These are phyloP conservation scores for Astragalus membranaceus DNA, from an alignment of 306 rosid genomes.

Conservation along the genomic window DNA sequence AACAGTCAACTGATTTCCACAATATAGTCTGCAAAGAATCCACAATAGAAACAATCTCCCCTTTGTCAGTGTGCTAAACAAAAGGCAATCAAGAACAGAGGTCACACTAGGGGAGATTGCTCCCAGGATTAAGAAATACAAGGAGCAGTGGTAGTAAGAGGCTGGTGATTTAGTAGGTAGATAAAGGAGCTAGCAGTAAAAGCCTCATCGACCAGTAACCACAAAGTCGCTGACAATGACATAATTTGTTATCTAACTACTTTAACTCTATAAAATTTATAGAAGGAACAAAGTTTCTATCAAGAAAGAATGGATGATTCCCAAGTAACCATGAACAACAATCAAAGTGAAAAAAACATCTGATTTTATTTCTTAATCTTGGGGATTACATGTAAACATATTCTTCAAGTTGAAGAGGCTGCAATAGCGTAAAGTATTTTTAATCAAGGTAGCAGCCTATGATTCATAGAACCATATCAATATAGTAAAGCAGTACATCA, in stretches of 20 bases:
- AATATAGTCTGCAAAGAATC: background rate
- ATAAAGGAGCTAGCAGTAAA: background rate
- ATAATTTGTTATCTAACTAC: background rate
- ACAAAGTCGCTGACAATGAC: background rate
- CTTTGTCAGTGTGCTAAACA: background rate
- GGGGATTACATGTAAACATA: background rate
- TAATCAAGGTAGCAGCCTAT: conserved; percentile 3
- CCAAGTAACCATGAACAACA: conserved; percentile 6
- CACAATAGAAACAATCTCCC: background rate
- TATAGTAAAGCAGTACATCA: background rate
- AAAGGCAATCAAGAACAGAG: background rate
- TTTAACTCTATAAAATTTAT: background rate
- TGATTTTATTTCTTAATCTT: conserved; percentile 1
- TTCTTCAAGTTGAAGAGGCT: conserved; percentile 1
- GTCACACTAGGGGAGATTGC: background rate
- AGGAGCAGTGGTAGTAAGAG: background rate
- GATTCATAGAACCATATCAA: conserved; percentile 1
- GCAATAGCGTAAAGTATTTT: background rate
- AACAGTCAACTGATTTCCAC: background rate
- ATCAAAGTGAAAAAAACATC: conserved; percentile 6
- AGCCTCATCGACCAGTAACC: background rate
- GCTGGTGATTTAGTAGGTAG: conserved; percentile 1
- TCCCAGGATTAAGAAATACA: conserved; percentile 4
- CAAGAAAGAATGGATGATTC: background rate
- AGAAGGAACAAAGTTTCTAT: background rate